A percentile compares a stretch with the other conserved stretches of the same genome.
Conservation (phyloP, 2,329 filamentous ascomycete genomes). For the Pseudogymnoascus sp. region DNA sequence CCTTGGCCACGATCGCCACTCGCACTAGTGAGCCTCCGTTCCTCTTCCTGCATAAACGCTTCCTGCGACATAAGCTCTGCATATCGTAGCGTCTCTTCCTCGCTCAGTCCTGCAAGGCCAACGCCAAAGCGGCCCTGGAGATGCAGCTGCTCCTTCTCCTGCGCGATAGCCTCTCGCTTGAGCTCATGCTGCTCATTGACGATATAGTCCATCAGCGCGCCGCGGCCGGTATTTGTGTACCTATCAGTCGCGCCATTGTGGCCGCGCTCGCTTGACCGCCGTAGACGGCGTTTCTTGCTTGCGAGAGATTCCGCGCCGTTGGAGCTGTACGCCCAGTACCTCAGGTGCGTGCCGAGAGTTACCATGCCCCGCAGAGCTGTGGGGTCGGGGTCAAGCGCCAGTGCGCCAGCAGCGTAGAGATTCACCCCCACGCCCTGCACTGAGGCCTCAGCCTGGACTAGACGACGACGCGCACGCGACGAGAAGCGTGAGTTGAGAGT, state of each 20-base stretch:
- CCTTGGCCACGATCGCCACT: slow-evolving; percentile 39
- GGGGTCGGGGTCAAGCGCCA: slow-evolving; percentile 80
- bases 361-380: slow-evolving; percentile 79
- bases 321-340: slow-evolving; percentile 94
- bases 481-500: slow-evolving; percentile 83
- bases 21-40: slow-evolving; percentile 44
- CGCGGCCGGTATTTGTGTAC: slow-evolving; percentile 55
- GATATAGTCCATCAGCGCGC: slow-evolving; percentile 72
- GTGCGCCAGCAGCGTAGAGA: slow-evolving; percentile 73
- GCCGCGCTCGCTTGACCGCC: slow-evolving; percentile 53
- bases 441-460: slow-evolving; percentile 57
- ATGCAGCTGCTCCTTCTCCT: slow-evolving; percentile 58
- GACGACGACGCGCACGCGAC: slow-evolving; percentile 70
- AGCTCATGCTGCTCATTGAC: slow-evolving; percentile 78
- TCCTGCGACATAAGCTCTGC: slow-evolving; percentile 61
- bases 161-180: slow-evolving; percentile 60
- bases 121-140: slow-evolving; percentile 78
- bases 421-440: slow-evolving; percentile 62
- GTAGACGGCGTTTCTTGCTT: slow-evolving; percentile 68
- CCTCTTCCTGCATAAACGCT: slow-evolving; percentile 48
- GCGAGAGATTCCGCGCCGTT: slow-evolving; percentile 62
- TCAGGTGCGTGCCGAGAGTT: slow-evolving; percentile 75
- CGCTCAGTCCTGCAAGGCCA: slow-evolving; percentile 59
- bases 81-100: slow-evolving; percentile 57
- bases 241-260: slow-evolving; percentile 50